phyloP scores from a whole-genome alignment of 2,329 filamentous ascomycete genomes.

The Elsinoe perseae region DNA sequence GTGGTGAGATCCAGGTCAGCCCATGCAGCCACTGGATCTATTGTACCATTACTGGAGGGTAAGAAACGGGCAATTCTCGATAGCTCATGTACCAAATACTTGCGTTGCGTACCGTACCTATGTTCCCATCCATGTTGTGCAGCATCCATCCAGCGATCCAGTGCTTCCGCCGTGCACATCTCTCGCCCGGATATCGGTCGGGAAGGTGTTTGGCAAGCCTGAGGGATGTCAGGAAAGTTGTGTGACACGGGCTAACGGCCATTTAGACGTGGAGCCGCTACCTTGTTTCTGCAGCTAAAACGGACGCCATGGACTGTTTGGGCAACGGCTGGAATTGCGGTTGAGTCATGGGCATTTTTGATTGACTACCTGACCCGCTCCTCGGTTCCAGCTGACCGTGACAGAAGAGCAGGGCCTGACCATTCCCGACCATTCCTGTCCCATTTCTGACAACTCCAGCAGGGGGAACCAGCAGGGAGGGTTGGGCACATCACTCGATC shows the following conservation, averaged over 20 bases:
- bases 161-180: not conserved
- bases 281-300: constrained; percentile 12
- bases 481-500: not conserved
- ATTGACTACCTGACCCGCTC: not conserved
- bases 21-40: constrained; percentile 1
- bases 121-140: constrained; percentile 1
- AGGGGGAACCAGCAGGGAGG: not conserved
- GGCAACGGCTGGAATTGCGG: constrained; percentile 2
- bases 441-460: too few species aligned
- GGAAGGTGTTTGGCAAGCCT: not conserved
- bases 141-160: too few species aligned
- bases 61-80: constrained; percentile 6
- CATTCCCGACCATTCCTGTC: not conserved
- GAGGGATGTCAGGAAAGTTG: not conserved
- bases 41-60: not conserved
- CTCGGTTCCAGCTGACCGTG: constrained; percentile 6
- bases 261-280: constrained; percentile 12
- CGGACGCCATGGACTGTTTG: not conserved
- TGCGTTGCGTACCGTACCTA: not conserved
- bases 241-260: constrained; percentile 10
- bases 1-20: constrained; percentile 2
- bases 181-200: constrained; percentile 12
- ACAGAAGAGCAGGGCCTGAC: not conserved
- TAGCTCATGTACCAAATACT: not conserved
- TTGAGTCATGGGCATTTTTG: constrained; percentile 7